Evolutionary conservation across 352 stramenopile genomes (phyloP).

Genomic region (Plasmopara halstedii): DNA sequence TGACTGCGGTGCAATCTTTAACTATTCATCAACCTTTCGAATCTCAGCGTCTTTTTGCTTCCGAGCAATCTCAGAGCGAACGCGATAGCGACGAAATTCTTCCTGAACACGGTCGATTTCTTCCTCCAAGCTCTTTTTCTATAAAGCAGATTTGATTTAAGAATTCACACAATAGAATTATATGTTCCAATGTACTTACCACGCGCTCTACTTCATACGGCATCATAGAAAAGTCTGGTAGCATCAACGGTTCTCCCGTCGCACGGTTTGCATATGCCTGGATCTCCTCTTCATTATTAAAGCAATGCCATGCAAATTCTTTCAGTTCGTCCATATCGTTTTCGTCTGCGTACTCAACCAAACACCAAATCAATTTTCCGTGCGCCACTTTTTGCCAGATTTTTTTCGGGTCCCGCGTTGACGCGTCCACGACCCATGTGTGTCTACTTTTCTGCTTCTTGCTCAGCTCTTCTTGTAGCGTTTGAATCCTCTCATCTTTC

Average conservation of each 20-base stretch:
- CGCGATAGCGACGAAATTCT: conserved; percentile 82
- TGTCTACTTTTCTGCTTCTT: conserved; percentile 34
- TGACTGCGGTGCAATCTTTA: background rate
- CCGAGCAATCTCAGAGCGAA: conserved; percentile 80
- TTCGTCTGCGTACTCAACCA: conserved; percentile 76
- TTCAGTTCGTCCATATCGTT: conserved; percentile 57
- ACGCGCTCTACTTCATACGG: conserved; percentile 66
- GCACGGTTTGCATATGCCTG: conserved; percentile 46
- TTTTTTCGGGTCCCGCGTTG: conserved; percentile 51
- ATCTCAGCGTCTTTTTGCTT: conserved; percentile 87
- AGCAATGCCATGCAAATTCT: conserved; percentile 68
- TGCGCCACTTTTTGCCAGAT: conserved; percentile 66
- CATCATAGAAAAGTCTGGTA: conserved; percentile 64
- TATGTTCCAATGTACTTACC: conserved; percentile 21
- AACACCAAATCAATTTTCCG: conserved; percentile 53
- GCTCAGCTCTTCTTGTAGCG: conserved; percentile 37
- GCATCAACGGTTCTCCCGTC: conserved; percentile 47
- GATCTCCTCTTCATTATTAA: conserved; percentile 53
- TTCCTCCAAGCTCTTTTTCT: conserved; percentile 78
- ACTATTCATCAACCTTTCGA: conserved; percentile 43
- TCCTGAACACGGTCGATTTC: conserved; percentile 81
- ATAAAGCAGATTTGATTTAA: too few relatives aligned
- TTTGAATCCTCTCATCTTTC: conserved; percentile 48
- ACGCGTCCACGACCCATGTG: conserved; percentile 38
- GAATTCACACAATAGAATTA: too few relatives aligned